phyloP scores from a whole-genome alignment of 75 land plant genomes.

The Isoetes taiwanensis region DNA sequence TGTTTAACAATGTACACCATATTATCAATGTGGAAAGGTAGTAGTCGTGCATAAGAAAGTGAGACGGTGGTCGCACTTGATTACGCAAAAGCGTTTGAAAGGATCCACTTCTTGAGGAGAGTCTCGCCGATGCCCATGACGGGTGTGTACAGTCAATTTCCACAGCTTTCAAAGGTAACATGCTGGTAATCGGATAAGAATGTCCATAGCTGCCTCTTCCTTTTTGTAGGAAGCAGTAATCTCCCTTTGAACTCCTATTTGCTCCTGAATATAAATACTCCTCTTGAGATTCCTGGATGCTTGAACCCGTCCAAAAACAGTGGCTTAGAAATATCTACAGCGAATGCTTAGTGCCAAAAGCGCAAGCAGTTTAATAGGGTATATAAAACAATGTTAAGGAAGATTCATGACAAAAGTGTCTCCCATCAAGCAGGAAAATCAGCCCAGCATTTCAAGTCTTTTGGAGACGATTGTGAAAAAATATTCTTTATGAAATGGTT shows the following conservation, averaged over 20 bases:
- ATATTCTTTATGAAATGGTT: too few species aligned
- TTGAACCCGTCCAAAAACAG: slow-evolving; percentile 58
- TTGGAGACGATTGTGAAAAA: too few species aligned
- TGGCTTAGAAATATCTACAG: too few species aligned
- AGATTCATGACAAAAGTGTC: too few species aligned
- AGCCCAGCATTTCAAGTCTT: too few species aligned
- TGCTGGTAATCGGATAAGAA: slow-evolving; percentile 67
- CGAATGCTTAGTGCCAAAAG: too few species aligned
- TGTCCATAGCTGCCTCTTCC: slow-evolving; percentile 94
- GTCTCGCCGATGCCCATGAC: slow-evolving; percentile 78
- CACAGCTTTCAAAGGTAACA: slow-evolving; percentile 74
- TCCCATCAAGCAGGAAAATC: too few species aligned
- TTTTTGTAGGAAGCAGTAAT: slow-evolving; percentile 79
- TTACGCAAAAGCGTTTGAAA: slow-evolving; percentile 87
- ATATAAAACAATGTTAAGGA: too few species aligned
- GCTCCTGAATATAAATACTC: slow-evolving; percentile 76
- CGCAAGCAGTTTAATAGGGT: too few species aligned
- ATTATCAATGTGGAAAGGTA: too few species aligned
- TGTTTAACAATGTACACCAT: too few species aligned
- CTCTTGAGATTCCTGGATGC: slow-evolving; percentile 52
- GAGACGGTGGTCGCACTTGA: slow-evolving; percentile 40
- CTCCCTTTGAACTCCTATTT: slow-evolving; percentile 63
- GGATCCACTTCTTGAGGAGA: slow-evolving; percentile 80
- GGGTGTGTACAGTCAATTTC: slow-evolving; percentile 79
- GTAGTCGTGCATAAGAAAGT: neutral